Conservation (phyloP, 164 flowering plant genomes). For the Vitis riparia region DNA sequence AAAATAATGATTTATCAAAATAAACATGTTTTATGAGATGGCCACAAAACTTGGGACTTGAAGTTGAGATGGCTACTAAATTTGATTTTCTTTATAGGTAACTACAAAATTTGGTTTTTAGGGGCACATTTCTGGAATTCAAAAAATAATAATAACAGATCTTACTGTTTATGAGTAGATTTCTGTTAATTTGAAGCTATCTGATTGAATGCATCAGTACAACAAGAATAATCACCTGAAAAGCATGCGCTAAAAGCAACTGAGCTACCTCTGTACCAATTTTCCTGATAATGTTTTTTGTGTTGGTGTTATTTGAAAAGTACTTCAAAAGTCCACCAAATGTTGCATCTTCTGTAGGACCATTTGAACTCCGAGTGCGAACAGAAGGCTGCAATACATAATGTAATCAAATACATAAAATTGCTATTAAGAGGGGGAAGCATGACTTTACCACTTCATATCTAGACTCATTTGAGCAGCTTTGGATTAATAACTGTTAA, state of each 20-base stretch:
- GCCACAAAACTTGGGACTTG: too few relatives aligned
- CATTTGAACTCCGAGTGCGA: slow-evolving; percentile 72
- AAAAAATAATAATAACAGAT: too few relatives aligned
- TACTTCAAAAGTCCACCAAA: slow-evolving; percentile 53
- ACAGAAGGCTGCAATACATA: slow-evolving; percentile 54
- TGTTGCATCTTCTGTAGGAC: slow-evolving; percentile 44
- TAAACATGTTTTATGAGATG: too few relatives aligned
- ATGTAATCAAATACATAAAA: background rate
- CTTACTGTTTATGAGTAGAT: too few relatives aligned
- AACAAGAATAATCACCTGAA: slow-evolving; percentile 54
- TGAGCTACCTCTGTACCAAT: slow-evolving; percentile 52
- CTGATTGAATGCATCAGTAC: background rate
- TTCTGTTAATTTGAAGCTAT: too few relatives aligned
- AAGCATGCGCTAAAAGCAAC: slow-evolving; percentile 73
- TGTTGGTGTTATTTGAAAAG: slow-evolving; percentile 46
- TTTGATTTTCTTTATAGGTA: too few relatives aligned
- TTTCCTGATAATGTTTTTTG: slow-evolving; percentile 54
- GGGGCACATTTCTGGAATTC: too few relatives aligned
- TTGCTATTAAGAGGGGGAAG: background rate
- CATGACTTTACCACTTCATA: background rate
- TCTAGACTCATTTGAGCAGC: too few relatives aligned
- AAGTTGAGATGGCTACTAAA: too few relatives aligned
- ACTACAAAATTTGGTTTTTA: too few relatives aligned
- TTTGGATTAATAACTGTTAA: too few relatives aligned
- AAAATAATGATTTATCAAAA: too few relatives aligned